Base-by-base conservation (phyloP, 768 basidiomycete genomes). In the Suillus tomentosus region DNA sequence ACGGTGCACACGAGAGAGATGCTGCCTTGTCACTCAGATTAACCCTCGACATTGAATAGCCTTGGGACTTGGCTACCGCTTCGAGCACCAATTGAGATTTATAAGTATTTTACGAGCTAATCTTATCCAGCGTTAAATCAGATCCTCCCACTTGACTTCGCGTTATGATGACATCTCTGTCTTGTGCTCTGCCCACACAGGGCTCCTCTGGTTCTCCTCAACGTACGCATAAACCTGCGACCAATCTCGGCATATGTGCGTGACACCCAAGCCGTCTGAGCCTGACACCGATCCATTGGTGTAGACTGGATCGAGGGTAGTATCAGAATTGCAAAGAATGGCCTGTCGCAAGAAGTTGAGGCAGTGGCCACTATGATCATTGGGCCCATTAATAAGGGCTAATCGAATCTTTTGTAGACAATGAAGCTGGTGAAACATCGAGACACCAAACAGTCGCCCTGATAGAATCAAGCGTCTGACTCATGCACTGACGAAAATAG, bases 261-360 rank as follows among this genome's bases (percentile, higher is more conserved):
- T 67, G 14, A 71, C 68, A 13, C 69, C 73, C 13, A 71, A 65
- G 3, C 72, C 71, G 42, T 74, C 65, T n/a, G 70, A 71, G 40
- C 65, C 71, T 59, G 14, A 17, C 27, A n/a, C 22, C 13, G 3
- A 31, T 39, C 57, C 57, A 54, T 60, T 58, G 53, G 67, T 63
- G 64, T 61, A 62, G 37, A 74, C 79, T 3, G 76, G 76, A 59
- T 83, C 82, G 19, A 84, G 73, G 2, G 81, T 82, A 39, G 78
- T 70, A 65, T 83, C 81, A 6, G 80, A 75, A 11, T 70, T 68
- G 66, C 82, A 84, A 27, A 82, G 70, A 7, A 75, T 74, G 63
- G 71, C 72, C 64, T 82, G 77, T 17, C 81, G 72, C 39, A 84
- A 70, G 66, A 82, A 82, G 59, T 80, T 80, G 34, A 79, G 73